These are phyloP conservation scores for Paramecium tetraurelia DNA, from an alignment of 73 alveolate species.

Conservation along the genomic window DNA sequence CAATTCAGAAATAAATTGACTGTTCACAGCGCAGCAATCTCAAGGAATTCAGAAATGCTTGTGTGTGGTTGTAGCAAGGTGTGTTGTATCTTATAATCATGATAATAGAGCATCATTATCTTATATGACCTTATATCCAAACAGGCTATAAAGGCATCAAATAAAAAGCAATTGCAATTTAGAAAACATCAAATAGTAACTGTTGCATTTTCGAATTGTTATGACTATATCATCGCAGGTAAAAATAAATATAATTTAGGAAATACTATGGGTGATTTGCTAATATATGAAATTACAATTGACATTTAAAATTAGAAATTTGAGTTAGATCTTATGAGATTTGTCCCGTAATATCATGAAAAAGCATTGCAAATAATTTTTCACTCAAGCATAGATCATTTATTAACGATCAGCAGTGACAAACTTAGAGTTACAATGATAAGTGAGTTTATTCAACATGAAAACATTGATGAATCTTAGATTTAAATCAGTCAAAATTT, in stretches of 20 bases:
- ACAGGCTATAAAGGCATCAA: not conserved
- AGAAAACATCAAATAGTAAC: constrained; percentile 42
- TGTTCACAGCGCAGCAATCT: constrained; percentile 8
- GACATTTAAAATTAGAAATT: constrained; percentile 3
- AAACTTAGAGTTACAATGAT: not conserved
- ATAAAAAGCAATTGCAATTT: not conserved
- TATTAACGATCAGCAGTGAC: not conserved
- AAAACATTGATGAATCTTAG: not conserved
- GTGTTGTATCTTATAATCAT: not conserved
- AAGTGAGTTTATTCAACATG: not conserved
- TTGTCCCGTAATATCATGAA: not conserved
- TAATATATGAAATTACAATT: not conserved
- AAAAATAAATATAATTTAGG: not conserved
- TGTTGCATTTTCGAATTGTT: not conserved
- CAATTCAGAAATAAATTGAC: not conserved
- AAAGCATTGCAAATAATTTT: not conserved
- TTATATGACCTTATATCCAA: constrained; percentile 20
- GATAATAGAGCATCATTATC: not conserved
- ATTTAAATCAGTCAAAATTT: not conserved
- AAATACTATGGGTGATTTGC: constrained; percentile 29
- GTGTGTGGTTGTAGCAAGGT: constrained; percentile 49
- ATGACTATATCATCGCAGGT: constrained; percentile 42
- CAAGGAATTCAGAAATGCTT: constrained; percentile 3
- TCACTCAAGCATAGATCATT: constrained; percentile 5
- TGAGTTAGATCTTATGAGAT: not conserved